Evolutionary conservation across 495 filamentous ascomycete genomes (phyloP).

Genomic region (Xylaria nigripes): DNA sequence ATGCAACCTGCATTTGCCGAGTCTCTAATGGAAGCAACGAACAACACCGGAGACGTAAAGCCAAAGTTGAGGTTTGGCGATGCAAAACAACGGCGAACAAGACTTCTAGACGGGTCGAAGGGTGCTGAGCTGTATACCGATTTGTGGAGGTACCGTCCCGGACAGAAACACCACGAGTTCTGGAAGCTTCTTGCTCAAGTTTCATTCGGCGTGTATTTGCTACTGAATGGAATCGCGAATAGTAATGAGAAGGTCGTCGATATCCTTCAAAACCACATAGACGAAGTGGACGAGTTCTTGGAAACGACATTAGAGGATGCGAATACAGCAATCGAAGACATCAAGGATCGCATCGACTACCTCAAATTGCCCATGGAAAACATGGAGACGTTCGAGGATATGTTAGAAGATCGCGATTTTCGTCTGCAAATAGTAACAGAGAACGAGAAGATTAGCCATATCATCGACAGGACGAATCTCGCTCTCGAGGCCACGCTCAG

Average conservation of each 20-base stretch:
- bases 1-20: constrained; percentile 94
- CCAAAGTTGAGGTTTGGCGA: constrained; percentile 50
- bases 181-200: constrained; percentile 90
- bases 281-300: constrained; percentile 87
- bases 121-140: constrained; percentile 53
- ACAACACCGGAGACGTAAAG: constrained; percentile 33
- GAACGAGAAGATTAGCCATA: constrained; percentile 86
- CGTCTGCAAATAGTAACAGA: constrained; percentile 72
- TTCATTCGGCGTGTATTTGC: constrained; percentile 82
- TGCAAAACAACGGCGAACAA: constrained; percentile 57
- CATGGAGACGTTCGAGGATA: constrained; percentile 73
- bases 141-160: constrained; percentile 63
- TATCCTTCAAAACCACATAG: constrained; percentile 85
- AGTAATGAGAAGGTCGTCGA: constrained; percentile 77
- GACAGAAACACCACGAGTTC: constrained; percentile 67
- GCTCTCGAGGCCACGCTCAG: constrained; percentile 66
- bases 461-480: constrained; percentile 65
- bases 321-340: constrained; percentile 65
- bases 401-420: constrained; percentile 79
- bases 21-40: constrained; percentile 68
- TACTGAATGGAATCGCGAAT: constrained; percentile 79
- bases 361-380: constrained; percentile 80
- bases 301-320: constrained; percentile 82
- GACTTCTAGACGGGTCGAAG: constrained; percentile 58
- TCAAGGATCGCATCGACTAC: constrained; percentile 63